Evolutionary conservation across 306 rosid genomes (phyloP), one percentile per base, ranked within the genome.

Genomic region (Delonix regia): DNA sequence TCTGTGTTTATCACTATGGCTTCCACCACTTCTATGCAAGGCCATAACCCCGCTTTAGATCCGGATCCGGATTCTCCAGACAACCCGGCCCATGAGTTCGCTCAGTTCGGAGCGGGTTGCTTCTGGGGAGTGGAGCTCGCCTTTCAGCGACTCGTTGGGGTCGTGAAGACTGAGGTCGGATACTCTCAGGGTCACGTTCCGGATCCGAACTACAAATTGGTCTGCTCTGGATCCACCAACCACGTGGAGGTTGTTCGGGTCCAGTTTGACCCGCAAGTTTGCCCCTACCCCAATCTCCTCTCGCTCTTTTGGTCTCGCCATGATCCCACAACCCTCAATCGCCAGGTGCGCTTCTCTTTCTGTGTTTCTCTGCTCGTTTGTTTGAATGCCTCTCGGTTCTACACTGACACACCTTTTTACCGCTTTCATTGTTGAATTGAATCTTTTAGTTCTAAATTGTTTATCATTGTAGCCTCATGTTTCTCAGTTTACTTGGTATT

Each of bases 121-220:
- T 94, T 94, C 90, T 94, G 98, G 95, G 88, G 97, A 0, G 97
- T 84, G 21, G 97, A 94, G 84, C 82, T 89, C 27, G 83, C 95
- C 24, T 89, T 89, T 78, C 97, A 94, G 87, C 86, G 97, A 39
- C 77, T 92, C 12, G 38, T 0, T 0, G 99, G 99, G 0, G 97
- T 92, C 44, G 88, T 87, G 61, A 94, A 82, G 63, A 94, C 93
- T 24, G 97, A 94, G 57, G 97, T 92, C 18, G 99, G 99, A 0
- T 94, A 94, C 69, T 71, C 95, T 7, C 98, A 90, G 73, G 98
- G 98, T 56, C 89, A 87, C 69, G 77, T 71, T 3, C 87, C 65
- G 7, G 88, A 92, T 67, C 97, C 98, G 0, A 75, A 71, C 18
- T 94, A 94, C 88, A 65, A 55, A 59, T 82, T 78, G 21, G 89